phyloP scores from a whole-genome alignment of 768 basidiomycete species.

The Pulveroboletus sp. region DNA sequence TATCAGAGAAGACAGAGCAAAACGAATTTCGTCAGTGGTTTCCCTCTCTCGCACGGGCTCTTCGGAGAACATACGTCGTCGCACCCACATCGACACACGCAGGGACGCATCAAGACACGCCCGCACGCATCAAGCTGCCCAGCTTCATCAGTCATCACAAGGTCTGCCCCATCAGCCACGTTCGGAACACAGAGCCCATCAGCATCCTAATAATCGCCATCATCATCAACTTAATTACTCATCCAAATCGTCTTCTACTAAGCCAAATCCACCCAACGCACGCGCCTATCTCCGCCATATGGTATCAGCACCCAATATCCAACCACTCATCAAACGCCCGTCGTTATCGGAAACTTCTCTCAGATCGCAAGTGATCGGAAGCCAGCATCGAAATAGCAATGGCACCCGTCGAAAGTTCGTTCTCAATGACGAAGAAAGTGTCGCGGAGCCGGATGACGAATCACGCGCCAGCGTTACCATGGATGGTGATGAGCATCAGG shows the following conservation, averaged over 20 bases:
- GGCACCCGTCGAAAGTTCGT: constrained; percentile 31
- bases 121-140: constrained; percentile 10
- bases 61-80: constrained; percentile 20
- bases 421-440: constrained; percentile 33
- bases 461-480: constrained; percentile 27
- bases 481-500: constrained; percentile 30
- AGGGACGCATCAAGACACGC: constrained; percentile 8
- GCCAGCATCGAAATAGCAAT: constrained; percentile 26
- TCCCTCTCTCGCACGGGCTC: constrained; percentile 21
- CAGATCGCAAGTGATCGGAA: constrained; percentile 30
- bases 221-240: constrained; percentile 24
- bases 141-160: constrained; percentile 24
- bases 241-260: constrained; percentile 20
- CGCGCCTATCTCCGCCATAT: constrained; percentile 74
- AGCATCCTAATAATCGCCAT: constrained; percentile 20
- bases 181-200: constrained; percentile 15
- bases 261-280: constrained; percentile 44
- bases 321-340: constrained; percentile 32
- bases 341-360: constrained; percentile 30
- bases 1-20: constrained; percentile 7
- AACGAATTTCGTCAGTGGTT: constrained; percentile 11
- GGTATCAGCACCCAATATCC: constrained; percentile 54
- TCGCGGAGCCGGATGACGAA: constrained; percentile 20
- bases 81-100: constrained; percentile 9
- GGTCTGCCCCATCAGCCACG: constrained; percentile 22